These are phyloP conservation scores for Ustilago crameri DNA, from an alignment of 1,284 basidiomycete genomes.

Conservation along the genomic window DNA sequence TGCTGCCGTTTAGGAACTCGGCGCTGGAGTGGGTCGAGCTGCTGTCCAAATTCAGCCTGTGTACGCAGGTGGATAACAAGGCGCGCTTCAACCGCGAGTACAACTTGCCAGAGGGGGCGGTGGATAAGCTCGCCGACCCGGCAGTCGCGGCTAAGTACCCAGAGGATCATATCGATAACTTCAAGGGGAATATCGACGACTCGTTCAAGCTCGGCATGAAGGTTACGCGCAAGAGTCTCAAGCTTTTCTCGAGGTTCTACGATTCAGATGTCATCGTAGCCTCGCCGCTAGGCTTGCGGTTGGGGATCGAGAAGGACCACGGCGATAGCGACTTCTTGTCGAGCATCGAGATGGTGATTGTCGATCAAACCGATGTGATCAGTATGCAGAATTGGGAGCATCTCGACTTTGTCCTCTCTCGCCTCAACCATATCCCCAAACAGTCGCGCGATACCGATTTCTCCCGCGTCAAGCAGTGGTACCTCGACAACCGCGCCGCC, in stretches of 20 bases:
- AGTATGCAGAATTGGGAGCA: slow-evolving; percentile 99
- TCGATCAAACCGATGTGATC: slow-evolving; percentile 91
- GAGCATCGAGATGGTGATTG: slow-evolving; percentile 90
- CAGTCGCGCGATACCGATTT: slow-evolving; percentile 94
- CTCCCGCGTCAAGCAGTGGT: slow-evolving; percentile 96
- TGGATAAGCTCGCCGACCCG: slow-evolving; percentile 80
- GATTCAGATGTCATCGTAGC: slow-evolving; percentile 90
- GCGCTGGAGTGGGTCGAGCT: slow-evolving; percentile 78
- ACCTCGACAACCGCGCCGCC: slow-evolving; percentile 84
- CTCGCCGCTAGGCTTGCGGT: slow-evolving; percentile 88
- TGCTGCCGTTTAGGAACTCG: slow-evolving; percentile 90
- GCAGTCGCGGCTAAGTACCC: slow-evolving; percentile 77
- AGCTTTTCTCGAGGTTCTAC: slow-evolving; percentile 88
- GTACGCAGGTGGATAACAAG: slow-evolving; percentile 73
- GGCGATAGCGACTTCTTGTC: slow-evolving; percentile 85
- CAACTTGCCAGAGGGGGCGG: slow-evolving; percentile 79
- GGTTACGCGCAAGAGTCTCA: slow-evolving; percentile 87
- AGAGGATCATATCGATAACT: slow-evolving; percentile 88
- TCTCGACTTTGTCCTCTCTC: slow-evolving; percentile 85
- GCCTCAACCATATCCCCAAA: slow-evolving; percentile 88
- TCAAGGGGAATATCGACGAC: slow-evolving; percentile 97
- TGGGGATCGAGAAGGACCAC: slow-evolving; percentile 90
- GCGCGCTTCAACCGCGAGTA: slow-evolving; percentile 85
- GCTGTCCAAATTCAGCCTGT: slow-evolving; percentile 49
- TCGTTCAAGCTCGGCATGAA: slow-evolving; percentile 92